These are phyloP conservation scores for Phragmites australis DNA, from an alignment of 176 grass and related monocot species.

Conservation along the genomic window DNA sequence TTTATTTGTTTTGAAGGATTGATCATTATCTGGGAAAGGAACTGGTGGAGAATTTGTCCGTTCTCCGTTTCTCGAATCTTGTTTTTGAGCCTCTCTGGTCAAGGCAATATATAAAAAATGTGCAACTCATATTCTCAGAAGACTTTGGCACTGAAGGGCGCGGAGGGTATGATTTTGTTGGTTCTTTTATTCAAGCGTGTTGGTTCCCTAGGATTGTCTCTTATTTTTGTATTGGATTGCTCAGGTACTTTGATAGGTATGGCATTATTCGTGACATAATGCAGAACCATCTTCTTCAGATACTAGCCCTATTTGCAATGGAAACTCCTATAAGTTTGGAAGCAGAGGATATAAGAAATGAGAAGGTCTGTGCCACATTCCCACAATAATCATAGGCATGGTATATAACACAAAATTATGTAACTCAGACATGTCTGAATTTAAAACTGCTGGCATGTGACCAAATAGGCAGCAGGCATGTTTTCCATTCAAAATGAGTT, in stretches of 20 bases:
- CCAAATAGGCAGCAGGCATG: background rate
- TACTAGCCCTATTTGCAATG: slow-evolving; percentile 94
- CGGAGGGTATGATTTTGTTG: slow-evolving; percentile 64
- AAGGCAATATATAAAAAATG: slow-evolving; percentile 90
- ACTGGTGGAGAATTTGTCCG: slow-evolving; percentile 86
- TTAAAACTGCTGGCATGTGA: background rate
- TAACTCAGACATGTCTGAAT: background rate
- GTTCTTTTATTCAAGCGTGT: slow-evolving; percentile 22
- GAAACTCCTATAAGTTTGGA: slow-evolving; percentile 94
- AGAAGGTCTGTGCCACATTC: slow-evolving; percentile 59
- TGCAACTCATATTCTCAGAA: slow-evolving; percentile 93
- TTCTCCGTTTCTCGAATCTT: slow-evolving; percentile 95
- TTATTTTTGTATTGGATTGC: slow-evolving; percentile 33
- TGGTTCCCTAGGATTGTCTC: slow-evolving; percentile 26
- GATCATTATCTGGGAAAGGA: slow-evolving; percentile 95
- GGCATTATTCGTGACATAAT: slow-evolving; percentile 98
- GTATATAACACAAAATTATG: background rate
- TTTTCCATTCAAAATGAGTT: background rate
- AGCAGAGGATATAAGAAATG: slow-evolving; percentile 96
- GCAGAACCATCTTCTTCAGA: slow-evolving; percentile 98
- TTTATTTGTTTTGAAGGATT: slow-evolving; percentile 55
- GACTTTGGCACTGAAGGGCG: slow-evolving; percentile 91
- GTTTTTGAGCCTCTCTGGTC: slow-evolving; percentile 99
- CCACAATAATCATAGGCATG: background rate
- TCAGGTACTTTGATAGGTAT: slow-evolving; percentile 93